Evolutionary conservation across 1,139 yeast genomes (phyloP).

Genomic region (Nakaseomyces kungkrabaensis): DNA sequence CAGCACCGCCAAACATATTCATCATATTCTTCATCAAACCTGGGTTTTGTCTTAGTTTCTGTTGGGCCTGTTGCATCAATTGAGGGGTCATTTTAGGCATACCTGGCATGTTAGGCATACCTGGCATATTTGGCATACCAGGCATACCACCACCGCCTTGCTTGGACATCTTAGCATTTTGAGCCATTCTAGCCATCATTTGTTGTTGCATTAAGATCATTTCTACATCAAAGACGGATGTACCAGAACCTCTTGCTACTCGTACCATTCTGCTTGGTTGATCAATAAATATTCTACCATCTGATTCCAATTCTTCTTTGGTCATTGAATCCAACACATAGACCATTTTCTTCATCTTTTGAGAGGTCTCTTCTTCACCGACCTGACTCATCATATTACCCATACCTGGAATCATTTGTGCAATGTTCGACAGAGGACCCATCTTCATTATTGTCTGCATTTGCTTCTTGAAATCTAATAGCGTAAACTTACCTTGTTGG

Average conservation of each 20-base stretch:
- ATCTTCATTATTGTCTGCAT: constrained; percentile 90
- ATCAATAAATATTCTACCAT: constrained; percentile 70
- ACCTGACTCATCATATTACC: constrained; percentile 78
- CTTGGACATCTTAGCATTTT: constrained; percentile 48
- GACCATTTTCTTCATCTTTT: constrained; percentile 77
- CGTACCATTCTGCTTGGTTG: constrained; percentile 82
- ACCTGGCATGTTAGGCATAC: constrained; percentile 30
- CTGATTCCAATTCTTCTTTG: constrained; percentile 79
- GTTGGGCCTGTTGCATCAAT: constrained; percentile 37
- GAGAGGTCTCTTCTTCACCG: constrained; percentile 83
- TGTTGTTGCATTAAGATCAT: constrained; percentile 86
- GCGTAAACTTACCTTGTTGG: constrained; percentile 89
- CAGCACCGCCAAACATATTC: constrained; percentile 43
- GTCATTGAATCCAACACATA: constrained; percentile 96
- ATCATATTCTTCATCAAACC: constrained; percentile 51
- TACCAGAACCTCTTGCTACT: constrained; percentile 95
- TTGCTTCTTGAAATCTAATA: constrained; percentile 86
- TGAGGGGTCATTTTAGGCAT: constrained; percentile 32
- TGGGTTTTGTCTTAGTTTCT: constrained; percentile 56
- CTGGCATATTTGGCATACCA: constrained; percentile 33
- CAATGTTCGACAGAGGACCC: constrained; percentile 92
- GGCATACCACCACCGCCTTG: constrained; percentile 37
- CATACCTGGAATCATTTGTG: constrained; percentile 94
- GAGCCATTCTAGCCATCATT: constrained; percentile 93
- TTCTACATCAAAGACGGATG: constrained; percentile 86